phyloP scores from a whole-genome alignment of 306 rosid species.

The Cucurbita maxima region DNA sequence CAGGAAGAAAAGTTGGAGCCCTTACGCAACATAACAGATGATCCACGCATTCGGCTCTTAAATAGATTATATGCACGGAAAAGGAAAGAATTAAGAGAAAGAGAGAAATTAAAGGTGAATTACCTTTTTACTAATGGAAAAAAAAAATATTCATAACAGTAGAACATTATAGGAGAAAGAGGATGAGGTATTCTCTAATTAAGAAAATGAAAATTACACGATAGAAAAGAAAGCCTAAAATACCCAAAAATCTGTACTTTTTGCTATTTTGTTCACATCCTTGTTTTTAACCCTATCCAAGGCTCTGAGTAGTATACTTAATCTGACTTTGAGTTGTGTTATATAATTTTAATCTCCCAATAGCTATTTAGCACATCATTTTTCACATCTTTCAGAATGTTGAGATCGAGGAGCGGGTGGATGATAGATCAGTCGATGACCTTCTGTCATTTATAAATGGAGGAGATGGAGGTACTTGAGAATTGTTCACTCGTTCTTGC shows the following conservation, averaged over 20 bases:
- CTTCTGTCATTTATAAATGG: conserved; percentile 80
- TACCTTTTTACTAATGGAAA: background rate
- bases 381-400: conserved; percentile 41
- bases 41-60: conserved; percentile 88
- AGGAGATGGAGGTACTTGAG: conserved; percentile 41
- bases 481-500: background rate
- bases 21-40: conserved; percentile 58
- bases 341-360: background rate
- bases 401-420: conserved; percentile 59
- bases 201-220: background rate
- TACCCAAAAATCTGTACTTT: background rate
- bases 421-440: conserved; percentile 83
- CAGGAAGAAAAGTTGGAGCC: conserved; percentile 95
- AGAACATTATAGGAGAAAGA: background rate
- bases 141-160: background rate
- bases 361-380: background rate
- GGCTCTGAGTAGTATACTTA: conserved; percentile 16
- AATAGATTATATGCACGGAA: conserved; percentile 78
- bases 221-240: background rate
- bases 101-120: conserved; percentile 61
- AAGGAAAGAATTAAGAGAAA: conserved; percentile 67
- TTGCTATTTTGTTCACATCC: background rate
- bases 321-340: conserved; percentile 12
- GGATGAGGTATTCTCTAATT: background rate
- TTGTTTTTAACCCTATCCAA: conserved; percentile 21